Percentiles rank a stretch among this genome's conserved stretches.
These are phyloP conservation scores for Cystobasidium ongulense DNA, from an alignment of 768 basidiomycete species.

Conservation along the genomic window DNA sequence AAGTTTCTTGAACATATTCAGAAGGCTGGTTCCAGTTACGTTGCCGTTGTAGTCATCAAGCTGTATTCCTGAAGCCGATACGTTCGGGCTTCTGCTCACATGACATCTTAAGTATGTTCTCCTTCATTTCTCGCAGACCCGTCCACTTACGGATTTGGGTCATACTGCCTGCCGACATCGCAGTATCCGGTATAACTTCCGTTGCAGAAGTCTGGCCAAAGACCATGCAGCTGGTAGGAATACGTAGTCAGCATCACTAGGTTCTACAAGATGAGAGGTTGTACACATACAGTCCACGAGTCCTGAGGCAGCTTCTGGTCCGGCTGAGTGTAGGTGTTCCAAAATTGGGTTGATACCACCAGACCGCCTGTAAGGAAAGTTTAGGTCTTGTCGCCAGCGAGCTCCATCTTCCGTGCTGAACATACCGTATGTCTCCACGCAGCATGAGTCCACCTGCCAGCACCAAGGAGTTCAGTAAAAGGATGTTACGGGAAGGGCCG, in stretches of 20 bases:
- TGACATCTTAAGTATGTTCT: not conserved
- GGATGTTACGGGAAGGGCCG: too few relatives aligned
- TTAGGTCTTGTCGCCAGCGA: not conserved
- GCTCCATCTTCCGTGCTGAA: not conserved
- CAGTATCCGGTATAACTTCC: slow-evolving; percentile 26
- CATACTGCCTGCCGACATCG: slow-evolving; percentile 19
- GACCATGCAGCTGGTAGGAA: not conserved
- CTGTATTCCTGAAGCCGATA: not conserved
- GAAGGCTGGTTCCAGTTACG: not conserved
- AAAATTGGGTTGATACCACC: slow-evolving; percentile 21
- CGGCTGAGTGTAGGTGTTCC: not conserved
- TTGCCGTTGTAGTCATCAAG: slow-evolving; percentile 20
- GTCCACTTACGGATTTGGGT: not conserved
- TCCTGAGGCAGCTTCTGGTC: slow-evolving; percentile 21
- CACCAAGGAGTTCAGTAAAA: not conserved
- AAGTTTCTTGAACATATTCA: slow-evolving; percentile 12
- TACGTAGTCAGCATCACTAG: not conserved
- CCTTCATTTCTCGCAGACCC: not conserved
- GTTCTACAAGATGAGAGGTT: not conserved
- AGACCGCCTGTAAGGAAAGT: slow-evolving; percentile 19
- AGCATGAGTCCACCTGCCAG: not conserved
- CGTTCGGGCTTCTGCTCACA: slow-evolving; percentile 4
- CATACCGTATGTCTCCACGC: not conserved
- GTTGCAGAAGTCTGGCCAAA: slow-evolving; percentile 29
- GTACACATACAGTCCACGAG: slow-evolving; percentile 15